Evolutionary conservation across 1,139 yeast genomes (phyloP).

Genomic region (Yamadazyma taylorii): DNA sequence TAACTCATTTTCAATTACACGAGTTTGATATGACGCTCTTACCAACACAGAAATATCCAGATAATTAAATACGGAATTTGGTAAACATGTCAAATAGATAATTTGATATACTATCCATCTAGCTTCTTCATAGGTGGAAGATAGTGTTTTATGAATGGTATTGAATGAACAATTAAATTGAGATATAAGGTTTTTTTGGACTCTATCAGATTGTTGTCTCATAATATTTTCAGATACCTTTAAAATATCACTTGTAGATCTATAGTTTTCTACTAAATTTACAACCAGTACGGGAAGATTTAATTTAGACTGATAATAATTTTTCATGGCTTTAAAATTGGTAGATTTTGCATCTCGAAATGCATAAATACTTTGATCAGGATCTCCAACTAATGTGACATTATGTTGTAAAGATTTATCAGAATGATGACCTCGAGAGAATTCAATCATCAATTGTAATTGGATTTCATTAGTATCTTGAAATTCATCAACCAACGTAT

Average conservation of each 20-base stretch:
- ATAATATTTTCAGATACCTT: conserved; percentile 66
- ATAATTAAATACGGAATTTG: conserved; percentile 32
- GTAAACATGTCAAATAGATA: conserved; percentile 40
- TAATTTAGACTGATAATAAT: conserved; percentile 35
- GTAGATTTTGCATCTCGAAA: conserved; percentile 77
- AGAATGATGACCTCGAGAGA: conserved; percentile 46
- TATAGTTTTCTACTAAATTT: conserved; percentile 66
- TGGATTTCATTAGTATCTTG: conserved; percentile 89
- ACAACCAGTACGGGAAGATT: conserved; percentile 25
- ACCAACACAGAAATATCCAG: conserved; percentile 72
- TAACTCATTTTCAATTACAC: conserved; percentile 62
- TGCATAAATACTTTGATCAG: conserved; percentile 91
- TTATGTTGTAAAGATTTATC: conserved; percentile 33
- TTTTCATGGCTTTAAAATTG: conserved; percentile 63
- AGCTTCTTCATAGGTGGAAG: conserved; percentile 53
- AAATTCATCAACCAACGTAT: conserved; percentile 88
- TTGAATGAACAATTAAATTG: conserved; percentile 41
- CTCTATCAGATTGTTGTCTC: conserved; percentile 54
- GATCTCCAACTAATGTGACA: conserved; percentile 91
- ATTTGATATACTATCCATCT: conserved; percentile 59
- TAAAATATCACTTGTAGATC: conserved; percentile 73
- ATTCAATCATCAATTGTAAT: conserved; percentile 59
- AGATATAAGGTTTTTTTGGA: conserved; percentile 45
- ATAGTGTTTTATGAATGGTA: conserved; percentile 47
- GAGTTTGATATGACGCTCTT: conserved; percentile 58